Base-by-base conservation (phyloP, 2,329 filamentous ascomycete genomes). In the Trichoderma koningiopsis region DNA sequence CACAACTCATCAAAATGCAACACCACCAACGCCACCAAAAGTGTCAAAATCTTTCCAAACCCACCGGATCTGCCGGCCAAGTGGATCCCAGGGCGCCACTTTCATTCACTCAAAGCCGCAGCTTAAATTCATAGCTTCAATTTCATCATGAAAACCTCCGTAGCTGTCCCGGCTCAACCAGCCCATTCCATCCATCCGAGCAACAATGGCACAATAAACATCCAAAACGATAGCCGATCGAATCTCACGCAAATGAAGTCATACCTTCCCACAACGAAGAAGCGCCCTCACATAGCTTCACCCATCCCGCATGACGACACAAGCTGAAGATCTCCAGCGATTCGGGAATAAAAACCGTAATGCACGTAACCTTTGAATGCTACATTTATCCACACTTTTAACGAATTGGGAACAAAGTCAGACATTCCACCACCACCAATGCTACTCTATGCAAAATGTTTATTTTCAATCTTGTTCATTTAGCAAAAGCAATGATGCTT, bases 41-140 rank as follows among this genome's bases (percentile, higher is more conserved):
- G 29, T 59, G 40, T 52, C 55, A 35, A 67, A 37, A 58, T 31
- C 49, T 47, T 66, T 14, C 24, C 63, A 35, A 27, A 63, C 37
- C 52, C 37, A 66, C 53, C 62, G 62, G 62, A 33, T 57, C 52
- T 66, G 35, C 37, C 62, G 60, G 62, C 62, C 53, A 66, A 66
- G 62, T 66, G 62, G 62, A 37, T 53, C 47, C 24, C 24, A 43
- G 14, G 43, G n/a, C 47, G 47, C 47, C 47, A 22, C 47, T 4
- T n/a, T 24, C 19, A 49, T 13, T 47, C n/a, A 22, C 5, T 24
- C 47, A 13, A 49, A 49, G 22, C 22, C n/a, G 11, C n/a, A 49
- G 47, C 47, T 49, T 49, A 49, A 49, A 47, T 1, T 8, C 40
- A 43, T n/a, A n/a, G 40, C 40, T 43, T n/a, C 27, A 27, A 27